phyloP scores from a whole-genome alignment of 768 basidiomycete species.

The Calocybe gangraenosa region DNA sequence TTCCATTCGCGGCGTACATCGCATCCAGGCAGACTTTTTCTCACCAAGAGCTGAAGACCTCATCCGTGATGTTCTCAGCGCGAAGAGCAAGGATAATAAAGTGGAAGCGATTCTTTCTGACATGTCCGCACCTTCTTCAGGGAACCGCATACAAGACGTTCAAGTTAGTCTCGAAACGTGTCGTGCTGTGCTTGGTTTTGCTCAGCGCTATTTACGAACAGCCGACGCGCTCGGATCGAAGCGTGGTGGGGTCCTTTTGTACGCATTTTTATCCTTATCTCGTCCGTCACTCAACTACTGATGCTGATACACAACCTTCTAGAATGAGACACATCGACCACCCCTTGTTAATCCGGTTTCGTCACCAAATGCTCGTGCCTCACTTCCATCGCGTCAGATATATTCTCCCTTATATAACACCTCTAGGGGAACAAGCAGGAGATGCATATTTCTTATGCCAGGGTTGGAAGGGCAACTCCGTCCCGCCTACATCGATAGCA shows the following conservation, averaged over 20 bases:
- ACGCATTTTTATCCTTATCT: constrained; percentile 18
- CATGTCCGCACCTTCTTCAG: constrained; percentile 82
- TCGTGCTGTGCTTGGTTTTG: constrained; percentile 67
- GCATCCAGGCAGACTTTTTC: constrained; percentile 78
- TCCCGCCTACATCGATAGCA: too few relatives aligned
- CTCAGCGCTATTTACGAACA: constrained; percentile 45
- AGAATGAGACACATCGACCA: constrained; percentile 87
- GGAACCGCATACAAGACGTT: constrained; percentile 60
- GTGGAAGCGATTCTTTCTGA: constrained; percentile 85
- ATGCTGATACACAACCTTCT: not conserved
- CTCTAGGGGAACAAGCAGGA: constrained; percentile 73
- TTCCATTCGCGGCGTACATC: constrained; percentile 68
- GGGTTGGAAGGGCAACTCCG: constrained; percentile 45
- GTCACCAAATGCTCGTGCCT: constrained; percentile 48
- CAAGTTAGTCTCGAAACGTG: constrained; percentile 69
- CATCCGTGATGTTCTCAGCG: constrained; percentile 33
- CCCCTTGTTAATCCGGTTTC: constrained; percentile 64
- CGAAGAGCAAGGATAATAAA: constrained; percentile 30
- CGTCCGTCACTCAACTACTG: constrained; percentile 5
- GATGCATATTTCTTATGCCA: constrained; percentile 72
- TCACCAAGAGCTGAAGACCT: constrained; percentile 38
- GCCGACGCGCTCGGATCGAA: constrained; percentile 36
- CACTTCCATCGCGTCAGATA: constrained; percentile 64
- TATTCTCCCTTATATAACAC: constrained; percentile 78
- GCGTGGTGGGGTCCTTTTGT: constrained; percentile 58